Evolutionary conservation across 495 filamentous ascomycete species (phyloP), one percentile per base, ranked within the genome.

Genomic region (Podospora comata): DNA sequence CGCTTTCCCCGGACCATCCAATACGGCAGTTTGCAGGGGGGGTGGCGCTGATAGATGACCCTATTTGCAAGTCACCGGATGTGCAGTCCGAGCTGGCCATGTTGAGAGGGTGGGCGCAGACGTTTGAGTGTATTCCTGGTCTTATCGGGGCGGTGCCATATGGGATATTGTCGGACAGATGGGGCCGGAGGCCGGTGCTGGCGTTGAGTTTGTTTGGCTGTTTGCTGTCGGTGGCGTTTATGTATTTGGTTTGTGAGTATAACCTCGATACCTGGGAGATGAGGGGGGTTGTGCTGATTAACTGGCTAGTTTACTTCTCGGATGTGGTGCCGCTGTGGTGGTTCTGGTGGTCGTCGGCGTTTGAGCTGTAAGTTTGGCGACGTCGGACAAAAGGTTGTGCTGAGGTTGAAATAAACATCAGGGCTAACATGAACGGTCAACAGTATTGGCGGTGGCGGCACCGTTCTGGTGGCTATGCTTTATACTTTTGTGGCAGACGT

Each of bases 401-500:
- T 48, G 13, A 48, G 39, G 39, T 48, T 48, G 39, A 18, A 48
- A 48, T 48, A 48, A 48, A 18, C 39, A 48, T 18, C 1, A 11
- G 3, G 39, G 64, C 23, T 60, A 48, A 68, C 28, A 26, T 18
- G 39, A 48, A 9, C 20, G 20, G 48, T 54, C 13, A 4, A 6
- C 44, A 77, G 75, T 1, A 71, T 78, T 53, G 76, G 78, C 4
- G 77, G 77, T 26, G 75, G 76, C 19, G 67, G 60, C 3, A 18
- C 65, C 13, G 69, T 77, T 5, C 19, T 73, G 15, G 59, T 70
- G n/a, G 75, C 77, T 61, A 78, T 78, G 75, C 16, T 78, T 1
- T 79, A 74, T 56, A 79, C 77, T 48, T 63, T 72, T 18, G 9
- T 79, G 9, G 70, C 77, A 15, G 76, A 79, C 55, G 75, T 76